Evolutionary conservation across 345 rosid genomes (phyloP).

Genomic region (Salix brachista): DNA sequence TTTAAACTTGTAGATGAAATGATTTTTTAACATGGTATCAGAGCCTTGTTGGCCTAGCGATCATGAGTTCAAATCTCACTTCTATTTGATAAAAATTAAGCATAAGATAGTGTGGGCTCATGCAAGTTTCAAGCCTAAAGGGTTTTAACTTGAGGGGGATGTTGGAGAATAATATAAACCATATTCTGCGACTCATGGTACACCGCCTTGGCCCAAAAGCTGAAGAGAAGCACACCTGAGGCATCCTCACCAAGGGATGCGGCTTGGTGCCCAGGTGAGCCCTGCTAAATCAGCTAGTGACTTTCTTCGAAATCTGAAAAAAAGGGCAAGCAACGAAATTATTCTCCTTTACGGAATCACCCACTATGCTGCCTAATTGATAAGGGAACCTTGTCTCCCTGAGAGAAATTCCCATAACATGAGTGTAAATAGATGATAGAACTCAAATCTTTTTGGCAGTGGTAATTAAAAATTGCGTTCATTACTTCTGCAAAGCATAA

Average conservation of each 20-base stretch:
- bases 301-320: background rate
- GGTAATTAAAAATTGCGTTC: background rate
- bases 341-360: background rate
- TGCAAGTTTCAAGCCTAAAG: no score
- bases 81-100: no score
- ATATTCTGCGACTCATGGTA: background rate
- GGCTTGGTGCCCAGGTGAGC: background rate
- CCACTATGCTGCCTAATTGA: constrained; percentile 14
- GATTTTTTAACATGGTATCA: no score
- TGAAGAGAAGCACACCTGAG: background rate
- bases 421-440: background rate
- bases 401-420: background rate
- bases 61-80: no score
- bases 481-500: background rate
- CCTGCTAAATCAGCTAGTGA: background rate
- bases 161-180: no score
- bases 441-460: background rate
- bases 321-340: background rate
- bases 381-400: background rate
- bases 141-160: rapidly evolving
- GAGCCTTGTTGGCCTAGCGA: no score
- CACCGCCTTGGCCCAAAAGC: background rate
- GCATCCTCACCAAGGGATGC: background rate
- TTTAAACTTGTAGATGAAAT: no score
- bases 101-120: no score